Conservation (phyloP, 345 rosid genomes). For the Citrus sp. region DNA sequence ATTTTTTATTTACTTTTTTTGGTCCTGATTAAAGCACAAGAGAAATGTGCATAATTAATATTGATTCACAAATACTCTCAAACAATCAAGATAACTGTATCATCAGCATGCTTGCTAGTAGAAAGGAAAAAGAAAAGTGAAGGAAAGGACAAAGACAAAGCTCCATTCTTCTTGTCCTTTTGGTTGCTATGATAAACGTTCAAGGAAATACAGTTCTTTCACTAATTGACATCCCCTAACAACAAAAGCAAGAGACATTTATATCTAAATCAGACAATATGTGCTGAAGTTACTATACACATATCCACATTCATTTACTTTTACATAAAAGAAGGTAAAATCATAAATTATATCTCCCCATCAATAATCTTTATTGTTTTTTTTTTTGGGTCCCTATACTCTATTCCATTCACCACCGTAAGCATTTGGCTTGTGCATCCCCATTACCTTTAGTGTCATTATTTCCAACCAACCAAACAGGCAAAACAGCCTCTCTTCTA, state of each 20-base stretch:
- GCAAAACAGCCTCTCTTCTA: not conserved
- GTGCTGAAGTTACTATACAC: too few relatives aligned
- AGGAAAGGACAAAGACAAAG: not conserved
- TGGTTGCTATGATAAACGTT: not conserved
- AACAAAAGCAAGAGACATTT: not conserved
- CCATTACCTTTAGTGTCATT: not conserved
- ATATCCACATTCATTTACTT: not conserved
- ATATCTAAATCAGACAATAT: not conserved
- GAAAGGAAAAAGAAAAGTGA: not conserved
- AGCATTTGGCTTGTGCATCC: not conserved
- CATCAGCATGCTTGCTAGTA: not conserved
- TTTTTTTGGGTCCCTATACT: not conserved
- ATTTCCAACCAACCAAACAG: not conserved
- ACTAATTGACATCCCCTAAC: not conserved
- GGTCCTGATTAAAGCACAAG: not conserved
- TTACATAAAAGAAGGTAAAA: not conserved
- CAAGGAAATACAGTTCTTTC: not conserved
- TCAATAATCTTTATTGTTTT: not conserved
- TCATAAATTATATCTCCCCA: not conserved
- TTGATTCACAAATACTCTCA: not conserved
- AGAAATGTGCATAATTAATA: not conserved
- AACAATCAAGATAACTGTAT: not conserved
- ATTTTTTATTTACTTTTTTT: too few relatives aligned
- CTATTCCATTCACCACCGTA: not conserved
- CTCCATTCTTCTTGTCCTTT: not conserved